Base-by-base conservation (phyloP, 805 yeast species). In the Suhomyces sp. region DNA sequence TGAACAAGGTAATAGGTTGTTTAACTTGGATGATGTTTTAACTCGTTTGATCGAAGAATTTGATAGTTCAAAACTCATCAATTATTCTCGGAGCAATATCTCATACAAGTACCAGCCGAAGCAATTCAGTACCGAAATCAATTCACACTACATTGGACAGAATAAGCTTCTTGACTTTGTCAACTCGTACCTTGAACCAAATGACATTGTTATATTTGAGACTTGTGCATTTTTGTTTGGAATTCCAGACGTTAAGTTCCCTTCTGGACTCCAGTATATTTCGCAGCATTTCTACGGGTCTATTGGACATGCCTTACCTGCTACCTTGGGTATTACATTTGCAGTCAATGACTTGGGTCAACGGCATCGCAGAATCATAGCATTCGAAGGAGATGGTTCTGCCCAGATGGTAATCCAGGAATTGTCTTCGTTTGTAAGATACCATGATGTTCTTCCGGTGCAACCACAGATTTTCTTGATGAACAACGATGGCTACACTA, bases 401-500 rank as follows among this genome's bases (percentile, higher is more conserved):
- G 91, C 96, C 2, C 95, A 87, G 65, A 85, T 90, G 95, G 88
- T 96, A 4, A 70, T 83, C 36, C 96, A 90, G 68, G 97, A 90
- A 54, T 59, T 81, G 32, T 76, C 87, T 1, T 71, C 86, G 2
- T 77, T 75, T 51, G 57, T 83, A 25, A 74, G 86, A 42, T 65
- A 74, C 42, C 66, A 70, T 13, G 24, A 19, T 4, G 14, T 22
- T 17, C 24, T 38, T 13, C 25, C 14, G 10, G 68, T 83, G 26
- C 75, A 74, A 23, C 87, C 95, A 15, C 76, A 82, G 26, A 72
- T 90, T 18, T 74, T 88, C 47, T 60, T 90, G 34, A 65, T 88
- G 61, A 90, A 90, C 63, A 90, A 90, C 60, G 74, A 75, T 38
- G 97, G 97, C 1, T 90, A 90, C 64, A 83, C 96, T 0, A 88